Base-by-base conservation (phyloP, 495 filamentous ascomycete species). In the Aspergillus taichungensis region DNA sequence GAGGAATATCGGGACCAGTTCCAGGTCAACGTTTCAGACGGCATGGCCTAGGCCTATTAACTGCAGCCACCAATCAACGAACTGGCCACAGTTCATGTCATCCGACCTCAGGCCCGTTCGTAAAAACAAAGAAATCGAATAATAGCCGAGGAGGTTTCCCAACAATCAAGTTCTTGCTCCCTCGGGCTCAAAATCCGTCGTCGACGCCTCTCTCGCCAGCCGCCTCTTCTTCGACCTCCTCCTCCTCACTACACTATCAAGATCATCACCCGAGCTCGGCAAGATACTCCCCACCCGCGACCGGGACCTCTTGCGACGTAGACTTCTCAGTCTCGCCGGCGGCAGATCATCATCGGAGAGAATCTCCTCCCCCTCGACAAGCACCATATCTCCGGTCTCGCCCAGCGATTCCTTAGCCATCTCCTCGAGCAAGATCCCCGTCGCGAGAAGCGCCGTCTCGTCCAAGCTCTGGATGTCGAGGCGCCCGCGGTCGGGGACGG, bases 391-490 rank as follows among this genome's bases (percentile, higher is more conserved):
- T 4, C 87, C 89, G 1, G 72, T 83, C 30, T 75, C 68, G 1
- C 85, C 88, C 9, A 94, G 64, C 0, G 64, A 63, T 35, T 83
- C 76, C 12, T 68, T 70, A 5, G 75, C 67, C 43, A 82, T 72
- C 58, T 95, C 89, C 63, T 95, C 89, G 30, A 94, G 61, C 43
- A 95, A 54, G 18, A 95, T 79, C 0, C 88, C 89, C 62, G 94
- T 66, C 0, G 85, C 85, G 46, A 95, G 67, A 42, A 95, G 60
- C 1, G 88, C 87, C 7, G 85, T 91, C 63, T 88, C 89, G 55
- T 95, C 85, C 78, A 95, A 76, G 49, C 78, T 87, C 27, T 73
- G 66, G 58, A 80, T 78, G 43, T 81, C 74, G 34, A 73, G 52
- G 13, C 55, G 49, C 5, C 61, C 67, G 6, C 53, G 53, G 30